phyloP scores from a whole-genome alignment of 345 rosid species.

The Cardamine occulta region DNA sequence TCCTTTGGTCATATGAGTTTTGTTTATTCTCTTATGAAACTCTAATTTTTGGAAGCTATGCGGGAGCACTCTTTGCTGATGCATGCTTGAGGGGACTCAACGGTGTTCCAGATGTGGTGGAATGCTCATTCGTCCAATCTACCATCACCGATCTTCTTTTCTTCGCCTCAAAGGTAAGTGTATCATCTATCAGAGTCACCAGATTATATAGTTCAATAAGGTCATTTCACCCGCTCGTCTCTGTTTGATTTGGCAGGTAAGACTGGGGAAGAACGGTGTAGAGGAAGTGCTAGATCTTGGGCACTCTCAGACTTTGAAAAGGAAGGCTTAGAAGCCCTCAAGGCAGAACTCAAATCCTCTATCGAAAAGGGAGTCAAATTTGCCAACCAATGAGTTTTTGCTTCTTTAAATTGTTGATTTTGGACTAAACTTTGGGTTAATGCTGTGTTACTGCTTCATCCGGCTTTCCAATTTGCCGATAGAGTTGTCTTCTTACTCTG shows the following conservation, averaged over 20 bases:
- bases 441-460: background rate
- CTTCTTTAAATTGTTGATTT: slow-evolving; percentile 1
- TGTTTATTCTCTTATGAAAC: slow-evolving; percentile 10
- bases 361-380: slow-evolving; percentile 83
- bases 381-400: slow-evolving; percentile 46
- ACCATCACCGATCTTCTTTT: slow-evolving; percentile 75
- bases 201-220: background rate
- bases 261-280: slow-evolving; percentile 80
- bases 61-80: slow-evolving; percentile 88
- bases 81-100: slow-evolving; percentile 85
- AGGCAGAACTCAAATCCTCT: slow-evolving; percentile 70
- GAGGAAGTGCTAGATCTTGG: slow-evolving; percentile 80
- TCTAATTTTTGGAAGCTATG: slow-evolving; percentile 52
- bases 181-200: slow-evolving; percentile 18
- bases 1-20: background rate
- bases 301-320: slow-evolving; percentile 70
- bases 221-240: background rate
- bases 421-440: slow-evolving; percentile 8
- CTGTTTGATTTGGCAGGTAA: slow-evolving; percentile 56
- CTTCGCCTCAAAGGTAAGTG: slow-evolving; percentile 72
- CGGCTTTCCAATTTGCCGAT: slow-evolving; percentile 12
- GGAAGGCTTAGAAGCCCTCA: slow-evolving; percentile 67
- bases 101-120: slow-evolving; percentile 77
- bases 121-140: slow-evolving; percentile 81
- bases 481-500: slow-evolving; percentile 13